These are phyloP conservation scores for Carpinus fangiana DNA, from an alignment of 306 rosid genomes.

Conservation along the genomic window DNA sequence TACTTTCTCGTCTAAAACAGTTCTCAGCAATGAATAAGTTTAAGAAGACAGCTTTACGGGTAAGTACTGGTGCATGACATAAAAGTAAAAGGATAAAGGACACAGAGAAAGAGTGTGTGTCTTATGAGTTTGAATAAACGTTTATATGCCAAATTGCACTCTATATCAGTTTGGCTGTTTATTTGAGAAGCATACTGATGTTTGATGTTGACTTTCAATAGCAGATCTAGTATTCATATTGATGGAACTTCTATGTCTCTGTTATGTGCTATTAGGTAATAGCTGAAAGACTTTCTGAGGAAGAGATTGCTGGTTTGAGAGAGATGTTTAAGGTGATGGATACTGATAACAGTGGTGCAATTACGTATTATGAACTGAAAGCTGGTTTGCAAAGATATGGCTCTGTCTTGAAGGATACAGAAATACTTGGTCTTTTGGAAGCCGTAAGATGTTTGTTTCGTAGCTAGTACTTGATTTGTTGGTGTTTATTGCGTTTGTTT, in stretches of 20 bases:
- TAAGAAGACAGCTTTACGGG: constrained; percentile 96
- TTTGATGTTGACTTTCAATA: constrained; percentile 11
- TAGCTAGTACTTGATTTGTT: neutral
- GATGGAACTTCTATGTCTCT: constrained; percentile 22
- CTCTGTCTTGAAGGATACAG: constrained; percentile 85
- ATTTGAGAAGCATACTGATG: neutral
- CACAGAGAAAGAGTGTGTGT: neutral
- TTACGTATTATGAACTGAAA: constrained; percentile 94
- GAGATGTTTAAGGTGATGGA: constrained; percentile 94
- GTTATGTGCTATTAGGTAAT: constrained; percentile 61
- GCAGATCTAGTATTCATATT: constrained; percentile 14
- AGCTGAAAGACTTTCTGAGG: constrained; percentile 95
- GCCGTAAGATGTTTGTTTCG: constrained; percentile 58
- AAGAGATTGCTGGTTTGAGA: constrained; percentile 94
- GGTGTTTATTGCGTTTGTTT: constrained; percentile 1
- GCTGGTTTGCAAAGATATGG: constrained; percentile 96
- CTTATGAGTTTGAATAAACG: constrained; percentile 6
- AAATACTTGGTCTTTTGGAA: constrained; percentile 94
- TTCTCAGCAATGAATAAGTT: constrained; percentile 98
- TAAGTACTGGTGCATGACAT: constrained; percentile 40
- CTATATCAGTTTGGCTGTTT: neutral
- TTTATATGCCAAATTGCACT: neutral
- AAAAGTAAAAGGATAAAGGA: neutral
- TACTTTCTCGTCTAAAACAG: constrained; percentile 95
- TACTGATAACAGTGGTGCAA: constrained; percentile 92